These are phyloP conservation scores for Pleurotus eryngii DNA, from an alignment of 768 basidiomycete species.

Conservation along the genomic window DNA sequence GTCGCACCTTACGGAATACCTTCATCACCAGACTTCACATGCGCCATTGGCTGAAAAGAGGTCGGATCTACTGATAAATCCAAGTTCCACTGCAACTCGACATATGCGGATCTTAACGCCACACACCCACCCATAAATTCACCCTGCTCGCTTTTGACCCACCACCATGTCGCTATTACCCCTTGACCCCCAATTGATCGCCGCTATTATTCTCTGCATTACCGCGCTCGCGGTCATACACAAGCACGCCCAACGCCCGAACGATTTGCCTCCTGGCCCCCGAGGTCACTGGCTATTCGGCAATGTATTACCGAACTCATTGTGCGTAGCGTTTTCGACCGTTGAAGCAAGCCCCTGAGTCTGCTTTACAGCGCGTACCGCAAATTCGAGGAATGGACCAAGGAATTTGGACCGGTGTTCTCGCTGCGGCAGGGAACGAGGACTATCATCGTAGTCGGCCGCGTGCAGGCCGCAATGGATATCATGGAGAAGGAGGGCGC, in stretches of 20 bases:
- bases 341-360: background rate
- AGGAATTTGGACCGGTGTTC: slow-evolving; percentile 60
- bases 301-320: slow-evolving; percentile 34
- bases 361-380: slow-evolving; percentile 36
- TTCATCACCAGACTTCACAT: background rate
- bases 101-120: slow-evolving; percentile 7
- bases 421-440: slow-evolving; percentile 48
- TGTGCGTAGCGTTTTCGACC: slow-evolving; percentile 25
- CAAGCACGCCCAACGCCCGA: slow-evolving; percentile 18
- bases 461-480: slow-evolving; percentile 52
- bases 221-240: slow-evolving; percentile 28
- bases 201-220: slow-evolving; percentile 25
- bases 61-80: background rate
- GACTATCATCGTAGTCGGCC: slow-evolving; percentile 43
- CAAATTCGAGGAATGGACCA: slow-evolving; percentile 56
- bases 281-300: slow-evolving; percentile 39
- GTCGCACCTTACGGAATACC: background rate
- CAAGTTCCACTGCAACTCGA: background rate
- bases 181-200: slow-evolving; percentile 26
- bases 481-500: slow-evolving; percentile 70
- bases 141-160: background rate
- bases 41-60: background rate
- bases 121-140: background rate
- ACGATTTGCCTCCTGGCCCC: slow-evolving; percentile 42
- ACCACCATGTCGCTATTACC: background rate